phyloP scores from a whole-genome alignment of 2,329 filamentous ascomycete species.

The Furcasterigmium furcatum region DNA sequence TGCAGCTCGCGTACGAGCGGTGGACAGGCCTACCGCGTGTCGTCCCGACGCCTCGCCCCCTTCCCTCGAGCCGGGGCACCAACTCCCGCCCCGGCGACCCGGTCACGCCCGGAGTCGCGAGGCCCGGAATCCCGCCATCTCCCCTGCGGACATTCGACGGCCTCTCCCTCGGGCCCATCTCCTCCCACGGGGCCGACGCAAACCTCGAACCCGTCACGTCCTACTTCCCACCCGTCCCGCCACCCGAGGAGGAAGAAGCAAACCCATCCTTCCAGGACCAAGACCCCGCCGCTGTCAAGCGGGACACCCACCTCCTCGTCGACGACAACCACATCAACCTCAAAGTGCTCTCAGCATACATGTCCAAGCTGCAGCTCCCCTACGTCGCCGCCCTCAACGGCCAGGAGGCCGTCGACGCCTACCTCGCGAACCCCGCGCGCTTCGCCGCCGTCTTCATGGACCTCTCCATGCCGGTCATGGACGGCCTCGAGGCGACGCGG shows the following conservation, averaged over 20 bases:
- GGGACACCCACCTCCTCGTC: slow-evolving; percentile 23
- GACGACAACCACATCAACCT: slow-evolving; percentile 37
- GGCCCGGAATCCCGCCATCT: background rate
- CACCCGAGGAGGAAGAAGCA: background rate
- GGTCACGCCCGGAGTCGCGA: background rate
- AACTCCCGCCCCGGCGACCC: too few relatives aligned
- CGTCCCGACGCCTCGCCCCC: background rate
- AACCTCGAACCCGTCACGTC: background rate
- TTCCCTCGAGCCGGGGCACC: background rate
- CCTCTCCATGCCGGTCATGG: slow-evolving; percentile 55
- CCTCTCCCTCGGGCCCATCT: background rate
- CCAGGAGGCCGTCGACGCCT: slow-evolving; percentile 24
- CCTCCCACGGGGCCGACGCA: background rate
- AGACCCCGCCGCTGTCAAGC: too few relatives aligned
- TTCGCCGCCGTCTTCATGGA: slow-evolving; percentile 36
- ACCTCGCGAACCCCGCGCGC: slow-evolving; percentile 13
- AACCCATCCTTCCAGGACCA: too few relatives aligned
- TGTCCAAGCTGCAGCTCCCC: slow-evolving; percentile 13
- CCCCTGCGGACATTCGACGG: background rate
- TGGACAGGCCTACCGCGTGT: background rate
- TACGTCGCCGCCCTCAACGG: slow-evolving; percentile 18
- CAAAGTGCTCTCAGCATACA: slow-evolving; percentile 25
- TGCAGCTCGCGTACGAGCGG: slow-evolving; percentile 8
- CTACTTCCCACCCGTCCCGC: background rate
- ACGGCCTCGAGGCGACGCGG: slow-evolving; percentile 46